Base-by-base conservation (phyloP, 305 asterid species). In the Ruellia speciosa region DNA sequence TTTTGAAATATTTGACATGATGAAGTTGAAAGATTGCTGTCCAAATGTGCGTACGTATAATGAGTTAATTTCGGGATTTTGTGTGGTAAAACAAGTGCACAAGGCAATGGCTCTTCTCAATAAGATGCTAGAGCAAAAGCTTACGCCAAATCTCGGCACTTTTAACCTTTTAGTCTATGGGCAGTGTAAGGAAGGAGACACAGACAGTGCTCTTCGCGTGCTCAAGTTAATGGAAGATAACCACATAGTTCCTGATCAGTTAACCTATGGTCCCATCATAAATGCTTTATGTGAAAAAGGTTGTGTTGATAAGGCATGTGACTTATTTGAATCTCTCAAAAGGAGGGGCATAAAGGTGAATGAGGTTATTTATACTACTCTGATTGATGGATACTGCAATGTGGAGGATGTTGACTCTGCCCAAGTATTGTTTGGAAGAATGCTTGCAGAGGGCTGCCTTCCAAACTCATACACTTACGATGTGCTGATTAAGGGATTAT, bases 41-140 rank as follows among this genome's bases (percentile, higher is more conserved):
- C 93, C 94, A 11, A 67, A 85, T 79, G 78, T 75, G 43, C 82
- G 94, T 33, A 87, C 96, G 12, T 87, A 79, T 72, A 87, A 87
- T 64, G 94, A 81, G 72, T 81, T 87, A 70, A 85, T 87, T 19
- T 80, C 68, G 61, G 96, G 92, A 31, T 78, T 70, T 28, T 83
- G 90, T 66, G 74, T 76, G 72, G 66, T 17, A 14, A 80, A 66
- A 55, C 69, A 79, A 57, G 86, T 78, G 68, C 83, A 83, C 77
- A 83, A 70, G 74, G 94, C 86, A 7, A 88, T 88, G 96, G 53
- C 70, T 40, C 66, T 83, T 60, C 85, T 85, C 61, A 70, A 54
- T 72, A 72, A 62, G 79, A 88, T 85, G 94, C 57, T 73, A 53
- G 79, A 76, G 60, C 55, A 56, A 40, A 81, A 83, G 60, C 51